Percentiles rank a stretch among this genome's conserved stretches.
These are phyloP conservation scores for Globisporangium polare DNA, from an alignment of 352 stramenopile genomes.

Conservation along the genomic window DNA sequence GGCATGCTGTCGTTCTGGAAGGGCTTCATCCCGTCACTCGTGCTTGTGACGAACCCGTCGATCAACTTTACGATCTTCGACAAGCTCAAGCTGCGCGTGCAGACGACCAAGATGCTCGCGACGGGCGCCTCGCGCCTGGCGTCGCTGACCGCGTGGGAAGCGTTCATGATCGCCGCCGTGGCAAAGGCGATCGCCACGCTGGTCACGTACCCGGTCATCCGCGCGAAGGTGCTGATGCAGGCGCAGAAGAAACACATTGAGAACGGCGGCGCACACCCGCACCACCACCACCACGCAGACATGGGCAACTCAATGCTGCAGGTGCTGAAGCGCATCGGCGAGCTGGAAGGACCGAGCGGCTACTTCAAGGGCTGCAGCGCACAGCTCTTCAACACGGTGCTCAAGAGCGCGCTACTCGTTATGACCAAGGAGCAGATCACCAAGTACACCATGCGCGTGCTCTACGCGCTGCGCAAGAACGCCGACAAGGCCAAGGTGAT, in stretches of 20 bases:
- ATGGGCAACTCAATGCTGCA: constrained; percentile 64
- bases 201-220: constrained; percentile 87
- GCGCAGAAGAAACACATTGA: constrained; percentile 59
- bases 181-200: constrained; percentile 83
- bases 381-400: constrained; percentile 79
- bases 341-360: constrained; percentile 45
- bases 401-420: constrained; percentile 78
- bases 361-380: constrained; percentile 80
- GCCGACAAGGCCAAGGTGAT: constrained; percentile 10
- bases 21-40: constrained; percentile 82
- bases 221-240: constrained; percentile 87
- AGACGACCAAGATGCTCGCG: constrained; percentile 45
- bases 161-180: constrained; percentile 79
- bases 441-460: constrained; percentile 66
- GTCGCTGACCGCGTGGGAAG: constrained; percentile 60
- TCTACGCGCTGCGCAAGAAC: constrained; percentile 58
- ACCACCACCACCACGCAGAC: constrained; percentile 43
- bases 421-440: constrained; percentile 87
- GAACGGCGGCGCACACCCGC: constrained; percentile 14
- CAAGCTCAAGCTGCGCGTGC: constrained; percentile 71
- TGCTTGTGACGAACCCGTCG: constrained; percentile 85
- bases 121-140: constrained; percentile 30
- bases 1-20: constrained; percentile 82
- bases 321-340: constrained; percentile 61
- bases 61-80: constrained; percentile 91